phyloP scores from a whole-genome alignment of 495 filamentous ascomycete species.

The Penicillium chermesinum region DNA sequence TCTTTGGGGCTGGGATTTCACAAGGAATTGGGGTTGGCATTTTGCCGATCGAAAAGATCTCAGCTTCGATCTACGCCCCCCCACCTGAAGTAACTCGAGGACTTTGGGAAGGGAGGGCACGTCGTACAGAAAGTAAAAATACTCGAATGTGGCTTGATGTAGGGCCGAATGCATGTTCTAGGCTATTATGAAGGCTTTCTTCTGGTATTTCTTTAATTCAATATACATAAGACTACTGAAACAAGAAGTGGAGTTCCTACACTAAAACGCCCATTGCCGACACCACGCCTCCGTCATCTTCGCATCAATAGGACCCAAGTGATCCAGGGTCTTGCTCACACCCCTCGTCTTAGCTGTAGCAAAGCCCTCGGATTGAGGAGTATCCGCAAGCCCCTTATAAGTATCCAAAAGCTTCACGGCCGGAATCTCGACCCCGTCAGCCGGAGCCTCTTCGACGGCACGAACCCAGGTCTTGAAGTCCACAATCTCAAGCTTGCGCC shows the following conservation, averaged over 20 bases:
- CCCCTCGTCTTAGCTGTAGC: constrained; percentile 10
- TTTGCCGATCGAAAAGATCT: background rate
- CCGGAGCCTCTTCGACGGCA: constrained; percentile 6
- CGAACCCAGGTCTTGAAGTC: constrained; percentile 14
- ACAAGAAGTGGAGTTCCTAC: too few relatives aligned
- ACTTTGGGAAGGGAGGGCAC: too few relatives aligned
- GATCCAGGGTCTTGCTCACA: constrained; percentile 14
- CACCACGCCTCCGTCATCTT: constrained; percentile 23
- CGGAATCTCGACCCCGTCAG: constrained; percentile 15
- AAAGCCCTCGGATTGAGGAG: constrained; percentile 2
- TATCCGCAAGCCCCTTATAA: constrained; percentile 1
- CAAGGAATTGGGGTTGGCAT: background rate
- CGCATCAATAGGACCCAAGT: constrained; percentile 13
- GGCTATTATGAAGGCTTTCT: too few relatives aligned
- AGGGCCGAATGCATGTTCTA: too few relatives aligned
- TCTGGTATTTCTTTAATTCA: too few relatives aligned
- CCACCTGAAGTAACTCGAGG: too few relatives aligned
- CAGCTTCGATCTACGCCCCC: background rate
- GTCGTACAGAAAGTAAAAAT: too few relatives aligned
- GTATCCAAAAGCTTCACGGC: constrained; percentile 21
- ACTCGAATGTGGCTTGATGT: too few relatives aligned
- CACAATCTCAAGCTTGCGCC: constrained; percentile 8
- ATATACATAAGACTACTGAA: too few relatives aligned
- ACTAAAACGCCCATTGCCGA: constrained; percentile 18
- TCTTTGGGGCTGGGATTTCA: background rate